phyloP scores from a whole-genome alignment of 768 basidiomycete genomes.

The Auricularia sp. region DNA sequence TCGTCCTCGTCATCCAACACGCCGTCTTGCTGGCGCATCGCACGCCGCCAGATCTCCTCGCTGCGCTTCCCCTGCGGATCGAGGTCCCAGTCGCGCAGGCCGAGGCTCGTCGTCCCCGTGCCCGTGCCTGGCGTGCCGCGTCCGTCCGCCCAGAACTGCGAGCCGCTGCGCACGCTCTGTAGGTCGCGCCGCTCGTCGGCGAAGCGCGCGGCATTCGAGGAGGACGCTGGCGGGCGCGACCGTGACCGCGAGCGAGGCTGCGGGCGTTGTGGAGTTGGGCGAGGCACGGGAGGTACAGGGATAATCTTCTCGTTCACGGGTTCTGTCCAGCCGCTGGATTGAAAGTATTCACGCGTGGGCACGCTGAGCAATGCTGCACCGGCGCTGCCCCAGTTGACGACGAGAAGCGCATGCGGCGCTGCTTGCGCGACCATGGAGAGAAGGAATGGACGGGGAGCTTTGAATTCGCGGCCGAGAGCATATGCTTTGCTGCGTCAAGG shows the following conservation, averaged over 20 bases:
- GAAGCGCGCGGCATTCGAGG: constrained; percentile 3
- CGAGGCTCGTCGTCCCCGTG: neutral
- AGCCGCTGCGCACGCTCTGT: constrained; percentile 52
- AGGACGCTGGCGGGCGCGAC: neutral
- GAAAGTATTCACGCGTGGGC: constrained; percentile 79
- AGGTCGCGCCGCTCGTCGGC: constrained; percentile 13
- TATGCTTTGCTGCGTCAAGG: constrained; percentile 43
- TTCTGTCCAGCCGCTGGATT: constrained; percentile 73
- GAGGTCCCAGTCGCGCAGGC: neutral
- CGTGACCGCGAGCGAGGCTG: neutral
- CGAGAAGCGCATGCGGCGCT: constrained; percentile 66
- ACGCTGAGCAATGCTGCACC: constrained; percentile 74
- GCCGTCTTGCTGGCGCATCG: constrained; percentile 4
- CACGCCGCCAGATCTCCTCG: constrained; percentile 5
- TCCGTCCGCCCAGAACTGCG: constrained; percentile 66
- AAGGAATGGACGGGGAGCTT: constrained; percentile 65
- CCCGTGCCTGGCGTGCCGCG: constrained; percentile 2
- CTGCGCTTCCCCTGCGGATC: neutral
- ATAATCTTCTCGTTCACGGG: constrained; percentile 17
- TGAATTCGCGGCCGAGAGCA: constrained; percentile 51
- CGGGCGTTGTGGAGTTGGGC: constrained; percentile 6
- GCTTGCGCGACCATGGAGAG: constrained; percentile 61
- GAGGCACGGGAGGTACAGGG: neutral
- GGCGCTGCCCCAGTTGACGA: constrained; percentile 71
- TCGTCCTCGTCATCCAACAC: constrained; percentile 32